Evolutionary conservation across 306 rosid species (phyloP), one percentile per base, ranked within the genome.

Genomic region (Gleditsia sinensis): DNA sequence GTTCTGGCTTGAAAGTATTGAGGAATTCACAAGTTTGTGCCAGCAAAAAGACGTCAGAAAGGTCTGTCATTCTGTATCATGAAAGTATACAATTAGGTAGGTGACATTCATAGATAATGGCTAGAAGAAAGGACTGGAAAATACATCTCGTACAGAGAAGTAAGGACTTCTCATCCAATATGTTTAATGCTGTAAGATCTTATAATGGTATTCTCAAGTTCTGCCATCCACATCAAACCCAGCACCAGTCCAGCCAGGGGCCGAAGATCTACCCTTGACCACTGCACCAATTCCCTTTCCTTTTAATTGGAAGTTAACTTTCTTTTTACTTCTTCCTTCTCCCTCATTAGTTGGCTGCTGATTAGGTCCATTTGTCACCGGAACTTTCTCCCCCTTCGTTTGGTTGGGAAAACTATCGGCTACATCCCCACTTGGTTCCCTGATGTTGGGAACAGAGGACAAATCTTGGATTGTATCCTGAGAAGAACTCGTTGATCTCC

Each of bases 231-330:
- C 92, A 66, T 88, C 88, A 78, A 88, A 88, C 49, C 92, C 92
- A 53, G 92, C 76, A 10, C 92, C 92, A 2, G 88, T 88, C 92
- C 92, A 88, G 27, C 86, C 92, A 34, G 90, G 73, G 7, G 72
- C 81, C 2, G 83, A 72, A 68, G 89, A 30, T 77, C 83, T 85
- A 19, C 87, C 85, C 78, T 81, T 85, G 9, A 88, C 78, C 78
- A 81, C 86, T 21, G 85, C 90, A 37, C 90, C 92, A 40, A 88
- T 77, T 81, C 92, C 92, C 70, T 69, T 88, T 61, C 90, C 92
- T 74, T 83, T 85, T 69, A 87, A 86, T 11, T 85, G 92, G 53
- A 79, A 73, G 74, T 81, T 86, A 37, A 19, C 76, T 70, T 81
- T 88, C 86, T 85, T 88, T 82, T 71, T 88, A 7, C 57, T 80